Base-by-base conservation (phyloP, 2,329 filamentous ascomycete species). In the Neodidymelliopsis sp. region DNA sequence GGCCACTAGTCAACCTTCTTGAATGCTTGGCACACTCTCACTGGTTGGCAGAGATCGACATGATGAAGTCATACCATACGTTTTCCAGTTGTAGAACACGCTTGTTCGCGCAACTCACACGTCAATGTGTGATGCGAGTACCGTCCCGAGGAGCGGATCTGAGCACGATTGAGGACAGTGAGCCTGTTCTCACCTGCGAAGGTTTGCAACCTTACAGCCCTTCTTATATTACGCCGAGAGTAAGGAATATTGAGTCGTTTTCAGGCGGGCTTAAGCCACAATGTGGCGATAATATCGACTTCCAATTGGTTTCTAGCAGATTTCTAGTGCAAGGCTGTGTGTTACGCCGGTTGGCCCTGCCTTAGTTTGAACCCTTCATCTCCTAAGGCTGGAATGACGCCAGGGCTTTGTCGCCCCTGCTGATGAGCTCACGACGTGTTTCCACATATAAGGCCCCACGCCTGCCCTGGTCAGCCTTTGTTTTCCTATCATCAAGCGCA, bases 341-440 rank as follows among this genome's bases (percentile, higher is more conserved):
- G 34, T 19, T 10, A 36, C 30, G 15, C 16, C 16, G 22, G 22
- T 24, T 20, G 12, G 34, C 13, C 19, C 23, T 27, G 23, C 30
- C 22, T 25, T 38, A 20, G 24, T 2, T 39, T 12, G 33, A 36
- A 28, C n/a, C 25, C 47, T 44, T 29, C 11, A 11, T 28, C 29
- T 12, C 24, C 22, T 31, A 7, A 27, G 38, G 9, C 39, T 29
- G 8, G 3, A 40, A 50, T 50, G 47, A 50, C 47, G 47, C n/a
- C 40, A 45, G 25, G 47, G 40, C 36, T 31, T 18, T 40, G 29
- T 30, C 15, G 47, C 47, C 47, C 41, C 47, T 50, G 35, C 47
- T 30, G 15, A 18, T 29, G 15, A 37, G 36, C 31, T 42, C 31
- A 33, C 39, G 33, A 5, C 5, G 28, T 18, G 24, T 20, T 19